phyloP scores from a whole-genome alignment of 108 stramenopile genomes.

The Fistulifera solaris region DNA sequence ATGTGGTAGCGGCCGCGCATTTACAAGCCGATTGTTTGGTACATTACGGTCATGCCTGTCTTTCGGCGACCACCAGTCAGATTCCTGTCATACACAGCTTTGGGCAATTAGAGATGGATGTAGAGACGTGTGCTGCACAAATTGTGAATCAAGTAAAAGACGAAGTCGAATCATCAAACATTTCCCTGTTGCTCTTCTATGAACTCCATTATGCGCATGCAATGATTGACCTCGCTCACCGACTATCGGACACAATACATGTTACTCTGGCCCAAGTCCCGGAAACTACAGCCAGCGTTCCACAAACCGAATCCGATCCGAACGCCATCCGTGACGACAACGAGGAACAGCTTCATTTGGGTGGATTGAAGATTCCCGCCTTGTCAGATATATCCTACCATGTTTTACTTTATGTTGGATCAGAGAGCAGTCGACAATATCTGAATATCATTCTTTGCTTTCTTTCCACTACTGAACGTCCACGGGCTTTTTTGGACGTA shows the following conservation, averaged over 20 bases:
- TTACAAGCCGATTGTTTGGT: conserved; percentile 84
- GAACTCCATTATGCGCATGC: conserved; percentile 77
- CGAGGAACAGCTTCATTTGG: conserved; percentile 7
- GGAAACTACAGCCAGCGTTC: too few relatives aligned
- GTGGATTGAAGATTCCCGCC: conserved; percentile 68
- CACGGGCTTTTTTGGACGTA: conserved; percentile 51
- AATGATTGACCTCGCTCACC: conserved; percentile 21
- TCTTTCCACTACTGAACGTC: conserved; percentile 17
- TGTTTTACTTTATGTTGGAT: conserved; percentile 70
- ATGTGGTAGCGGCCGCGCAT: conserved; percentile 89
- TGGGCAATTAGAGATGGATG: conserved; percentile 35
- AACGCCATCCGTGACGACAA: too few relatives aligned
- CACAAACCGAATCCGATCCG: too few relatives aligned
- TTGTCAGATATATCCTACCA: conserved; percentile 45
- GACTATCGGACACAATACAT: too few relatives aligned
- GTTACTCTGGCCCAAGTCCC: too few relatives aligned
- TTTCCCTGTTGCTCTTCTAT: conserved; percentile 68
- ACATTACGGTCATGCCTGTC: conserved; percentile 90
- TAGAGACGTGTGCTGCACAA: conserved; percentile 13
- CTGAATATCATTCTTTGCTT: conserved; percentile 42
- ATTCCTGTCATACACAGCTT: conserved; percentile 70
- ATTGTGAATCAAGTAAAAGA: conserved; percentile 8
- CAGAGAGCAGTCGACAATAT: conserved; percentile 37
- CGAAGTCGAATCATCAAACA: conserved; percentile 4
- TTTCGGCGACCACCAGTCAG: conserved; percentile 38